Percentiles rank a stretch among this genome's conserved stretches.
phyloP scores from a whole-genome alignment of 768 basidiomycete genomes.

The Amanita inopinata region DNA sequence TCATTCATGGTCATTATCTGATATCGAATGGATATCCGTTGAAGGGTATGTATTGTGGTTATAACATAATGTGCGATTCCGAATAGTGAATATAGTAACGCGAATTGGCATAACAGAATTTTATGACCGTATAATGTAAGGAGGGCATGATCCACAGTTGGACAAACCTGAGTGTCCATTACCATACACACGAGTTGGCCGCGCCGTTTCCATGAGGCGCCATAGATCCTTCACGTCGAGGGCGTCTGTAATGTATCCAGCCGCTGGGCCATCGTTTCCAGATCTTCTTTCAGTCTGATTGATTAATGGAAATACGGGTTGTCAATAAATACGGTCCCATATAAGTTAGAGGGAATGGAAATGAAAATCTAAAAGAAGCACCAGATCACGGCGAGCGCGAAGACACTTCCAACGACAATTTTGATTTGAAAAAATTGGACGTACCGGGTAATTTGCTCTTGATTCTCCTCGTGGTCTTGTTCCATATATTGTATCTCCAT shows the following conservation, averaged over 20 bases:
- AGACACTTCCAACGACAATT: constrained; percentile 40
- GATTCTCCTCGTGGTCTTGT: constrained; percentile 67
- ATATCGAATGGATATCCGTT: constrained; percentile 6
- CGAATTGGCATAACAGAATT: neutral
- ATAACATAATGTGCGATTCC: constrained; percentile 5
- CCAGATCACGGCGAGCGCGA: constrained; percentile 47
- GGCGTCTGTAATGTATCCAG: constrained; percentile 22
- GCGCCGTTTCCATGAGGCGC: neutral
- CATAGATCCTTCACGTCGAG: constrained; percentile 12
- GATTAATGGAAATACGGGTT: constrained; percentile 13
- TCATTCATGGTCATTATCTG: constrained; percentile 3
- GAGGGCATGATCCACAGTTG: neutral
- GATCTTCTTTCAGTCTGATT: constrained; percentile 60
- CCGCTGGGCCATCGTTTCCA: constrained; percentile 39
- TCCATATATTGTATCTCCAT: constrained; percentile 81
- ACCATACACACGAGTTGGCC: neutral
- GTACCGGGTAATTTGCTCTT: constrained; percentile 73
- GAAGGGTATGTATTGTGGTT: constrained; percentile 6
- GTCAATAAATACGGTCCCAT: constrained; percentile 30
- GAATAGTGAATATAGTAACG: constrained; percentile 2
- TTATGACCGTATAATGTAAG: constrained; percentile 6
- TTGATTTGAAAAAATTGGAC: constrained; percentile 52
- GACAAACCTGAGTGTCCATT: neutral
- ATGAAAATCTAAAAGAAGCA: constrained; percentile 32
- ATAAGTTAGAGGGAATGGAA: constrained; percentile 12